Evolutionary conservation across 78 protist genomes (phyloP), one percentile per base, ranked within the genome.

Genomic region (Pelomyxa schiedti): DNA sequence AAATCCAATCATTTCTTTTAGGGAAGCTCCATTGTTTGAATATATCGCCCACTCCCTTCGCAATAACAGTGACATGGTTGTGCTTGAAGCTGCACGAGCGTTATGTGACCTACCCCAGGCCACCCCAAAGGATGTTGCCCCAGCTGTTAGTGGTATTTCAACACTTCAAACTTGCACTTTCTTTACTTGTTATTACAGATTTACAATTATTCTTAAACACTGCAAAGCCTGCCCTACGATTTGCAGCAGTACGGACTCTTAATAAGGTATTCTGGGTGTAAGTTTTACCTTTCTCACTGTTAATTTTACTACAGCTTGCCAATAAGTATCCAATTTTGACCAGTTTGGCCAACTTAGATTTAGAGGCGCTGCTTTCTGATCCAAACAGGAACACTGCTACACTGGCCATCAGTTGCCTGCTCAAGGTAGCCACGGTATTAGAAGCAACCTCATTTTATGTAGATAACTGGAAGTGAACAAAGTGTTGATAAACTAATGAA

Each of bases 21-120:
- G 87, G 28, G 87, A 82, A 58, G 39, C 75, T 52, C 47, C 69
- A 52, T 67, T 71, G 65, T 79, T 35, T 73, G 82, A 83, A 6
- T 95, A 72, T 66, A 82, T 94, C 66, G 93, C 91, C 76, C 3
- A 39, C 37, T 79, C 88, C 68, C 72, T 95, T 63, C 86, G 95
- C 42, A 82, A 91, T 78, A 76, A 81, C 74, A 79, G 75, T 63
- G 98, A 95, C 63, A 93, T 95, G 92, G 98, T 97, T 29, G 83
- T 94, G 26, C 87, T 83, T 70, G 99, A 97, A 82, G 99, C 98
- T 24, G 97, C 98, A 1, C 79, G 88, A 38, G 90, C 98, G 9
- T 88, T 97, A 72, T 93, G 97, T 75, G 16, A 75, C 26, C 84
- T 97, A 7, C 75, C 81, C 29, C 73, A 80, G 64, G 67, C 88